These are phyloP conservation scores for Raddia distichophylla DNA, from an alignment of 176 grass and related monocot genomes.

Conservation along the genomic window DNA sequence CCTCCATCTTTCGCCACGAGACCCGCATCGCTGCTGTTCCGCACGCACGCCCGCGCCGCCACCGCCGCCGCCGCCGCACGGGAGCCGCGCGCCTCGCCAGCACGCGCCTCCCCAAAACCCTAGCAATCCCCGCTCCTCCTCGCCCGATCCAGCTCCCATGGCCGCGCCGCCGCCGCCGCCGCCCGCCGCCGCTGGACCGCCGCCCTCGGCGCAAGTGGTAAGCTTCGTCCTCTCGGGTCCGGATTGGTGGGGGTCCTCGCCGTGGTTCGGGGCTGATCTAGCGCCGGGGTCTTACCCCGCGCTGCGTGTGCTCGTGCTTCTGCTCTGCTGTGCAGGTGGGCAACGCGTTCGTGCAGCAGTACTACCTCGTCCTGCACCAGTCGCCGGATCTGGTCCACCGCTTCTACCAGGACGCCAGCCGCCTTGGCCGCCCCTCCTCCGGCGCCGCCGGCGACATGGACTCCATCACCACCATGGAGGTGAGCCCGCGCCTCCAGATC, in stretches of 20 bases:
- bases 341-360: constrained; percentile 90
- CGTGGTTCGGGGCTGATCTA: constrained; percentile 30
- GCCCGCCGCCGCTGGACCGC: constrained; percentile 30
- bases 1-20: not conserved
- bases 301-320: not conserved
- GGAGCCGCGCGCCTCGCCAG: constrained; percentile 23
- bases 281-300: not conserved
- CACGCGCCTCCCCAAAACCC: constrained; percentile 31
- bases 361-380: constrained; percentile 86
- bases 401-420: constrained; percentile 92
- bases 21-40: not conserved
- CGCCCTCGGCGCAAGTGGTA: constrained; percentile 80
- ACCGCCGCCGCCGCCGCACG: constrained; percentile 30
- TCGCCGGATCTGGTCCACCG: constrained; percentile 78
- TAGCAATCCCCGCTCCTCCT: not conserved
- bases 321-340: constrained; percentile 56
- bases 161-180: constrained; percentile 46
- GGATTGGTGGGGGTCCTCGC: not conserved
- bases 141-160: constrained; percentile 43
- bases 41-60: not conserved
- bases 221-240: constrained; percentile 5
- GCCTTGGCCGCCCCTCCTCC: constrained; percentile 59
- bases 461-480: constrained; percentile 69
- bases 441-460: constrained; percentile 50
- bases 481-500: constrained; percentile 43